These are phyloP conservation scores for Caloboletus inedulis DNA, from an alignment of 1,284 basidiomycete genomes.

Conservation along the genomic window DNA sequence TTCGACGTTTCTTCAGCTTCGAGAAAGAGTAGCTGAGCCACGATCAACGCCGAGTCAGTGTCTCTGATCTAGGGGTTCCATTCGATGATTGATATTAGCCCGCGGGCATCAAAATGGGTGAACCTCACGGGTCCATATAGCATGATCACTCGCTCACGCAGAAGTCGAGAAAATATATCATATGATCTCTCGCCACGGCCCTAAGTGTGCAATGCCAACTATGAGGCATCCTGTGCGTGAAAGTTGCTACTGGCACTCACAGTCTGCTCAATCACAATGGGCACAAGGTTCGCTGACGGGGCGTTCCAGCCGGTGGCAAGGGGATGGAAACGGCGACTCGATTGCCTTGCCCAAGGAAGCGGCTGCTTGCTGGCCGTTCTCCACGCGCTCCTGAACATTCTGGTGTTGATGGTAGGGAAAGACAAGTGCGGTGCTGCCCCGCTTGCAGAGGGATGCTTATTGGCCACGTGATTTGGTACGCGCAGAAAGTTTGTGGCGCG, in stretches of 20 bases:
- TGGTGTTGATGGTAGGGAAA: constrained; percentile 2
- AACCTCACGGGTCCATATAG: constrained; percentile 80
- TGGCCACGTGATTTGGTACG: constrained; percentile 24
- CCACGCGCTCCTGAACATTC: constrained; percentile 27
- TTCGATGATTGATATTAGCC: constrained; percentile 13
- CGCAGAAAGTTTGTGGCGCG: constrained; percentile 16
- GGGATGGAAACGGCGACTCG: constrained; percentile 47
- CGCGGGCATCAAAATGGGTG: constrained; percentile 11
- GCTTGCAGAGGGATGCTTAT: background rate
- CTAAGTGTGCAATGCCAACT: constrained; percentile 39
- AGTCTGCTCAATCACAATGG: constrained; percentile 92
- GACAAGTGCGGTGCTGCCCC: background rate
- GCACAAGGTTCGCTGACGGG: constrained; percentile 65
- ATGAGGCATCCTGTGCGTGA: constrained; percentile 14
- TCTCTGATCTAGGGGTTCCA: constrained; percentile 67
- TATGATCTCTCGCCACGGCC: constrained; percentile 91
- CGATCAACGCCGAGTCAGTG: constrained; percentile 76
- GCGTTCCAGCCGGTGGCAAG: constrained; percentile 42
- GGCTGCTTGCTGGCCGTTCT: constrained; percentile 22
- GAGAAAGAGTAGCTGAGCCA: constrained; percentile 88
- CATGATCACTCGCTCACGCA: constrained; percentile 91
- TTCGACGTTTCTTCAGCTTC: constrained; percentile 91
- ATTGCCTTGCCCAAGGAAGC: constrained; percentile 11
- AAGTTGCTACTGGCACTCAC: constrained; percentile 41
- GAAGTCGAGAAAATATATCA: constrained; percentile 89